These are phyloP conservation scores for Mycena metata DNA, from an alignment of 768 basidiomycete genomes.

Conservation along the genomic window DNA sequence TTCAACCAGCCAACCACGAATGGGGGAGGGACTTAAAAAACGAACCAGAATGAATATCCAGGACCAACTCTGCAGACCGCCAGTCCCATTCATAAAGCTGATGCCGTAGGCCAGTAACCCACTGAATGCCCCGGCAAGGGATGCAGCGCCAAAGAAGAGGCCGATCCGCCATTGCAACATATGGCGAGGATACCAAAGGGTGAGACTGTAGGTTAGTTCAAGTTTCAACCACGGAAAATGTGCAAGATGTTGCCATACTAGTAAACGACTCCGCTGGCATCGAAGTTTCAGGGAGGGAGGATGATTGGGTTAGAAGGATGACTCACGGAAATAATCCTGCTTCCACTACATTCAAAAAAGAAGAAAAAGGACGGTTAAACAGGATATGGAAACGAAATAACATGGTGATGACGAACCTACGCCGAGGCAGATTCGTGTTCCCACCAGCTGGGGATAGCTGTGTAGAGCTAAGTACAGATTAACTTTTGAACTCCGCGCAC, in stretches of 20 bases:
- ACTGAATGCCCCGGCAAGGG: conserved; percentile 67
- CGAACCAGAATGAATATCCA: conserved; percentile 69
- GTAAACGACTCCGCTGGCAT: conserved; percentile 75
- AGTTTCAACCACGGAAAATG: not conserved
- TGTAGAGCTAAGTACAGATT: not conserved
- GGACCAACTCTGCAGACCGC: conserved; percentile 68
- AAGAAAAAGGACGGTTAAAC: too few relatives aligned
- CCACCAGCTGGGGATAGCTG: conserved; percentile 75
- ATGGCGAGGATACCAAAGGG: conserved; percentile 78
- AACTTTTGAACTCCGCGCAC: conserved; percentile 15
- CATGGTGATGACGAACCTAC: too few relatives aligned
- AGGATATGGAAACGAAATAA: too few relatives aligned
- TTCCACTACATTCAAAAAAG: too few relatives aligned
- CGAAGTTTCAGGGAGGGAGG: too few relatives aligned
- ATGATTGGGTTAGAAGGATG: too few relatives aligned
- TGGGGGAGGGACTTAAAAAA: conserved; percentile 52
- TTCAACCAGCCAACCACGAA: not conserved
- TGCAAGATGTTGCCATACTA: conserved; percentile 60
- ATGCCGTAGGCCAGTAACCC: conserved; percentile 71
- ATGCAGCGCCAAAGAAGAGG: conserved; percentile 76
- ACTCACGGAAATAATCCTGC: conserved; percentile 80
- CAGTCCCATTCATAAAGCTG: conserved; percentile 62
- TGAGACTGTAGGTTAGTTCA: conserved; percentile 52
- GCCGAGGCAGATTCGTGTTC: conserved; percentile 70
- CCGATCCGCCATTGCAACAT: conserved; percentile 71